These are phyloP conservation scores for Quercus wislizeni DNA, from an alignment of 306 rosid species.

Conservation along the genomic window DNA sequence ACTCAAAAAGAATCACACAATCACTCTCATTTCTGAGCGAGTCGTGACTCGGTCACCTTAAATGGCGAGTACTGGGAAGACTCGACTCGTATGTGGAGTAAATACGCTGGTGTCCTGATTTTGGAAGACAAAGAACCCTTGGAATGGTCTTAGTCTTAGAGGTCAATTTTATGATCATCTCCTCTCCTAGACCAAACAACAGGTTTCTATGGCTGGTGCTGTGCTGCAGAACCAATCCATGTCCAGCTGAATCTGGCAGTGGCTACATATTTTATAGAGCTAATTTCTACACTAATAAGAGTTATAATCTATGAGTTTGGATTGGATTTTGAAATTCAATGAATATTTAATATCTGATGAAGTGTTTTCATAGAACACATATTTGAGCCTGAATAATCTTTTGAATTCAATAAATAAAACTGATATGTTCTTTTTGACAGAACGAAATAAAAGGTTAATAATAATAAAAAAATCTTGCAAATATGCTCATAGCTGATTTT, in stretches of 20 bases:
- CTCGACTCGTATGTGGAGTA: no score
- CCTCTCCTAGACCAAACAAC: constrained; percentile 72
- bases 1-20: no score
- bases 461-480: no score
- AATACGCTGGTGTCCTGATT: no score
- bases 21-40: no score
- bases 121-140: constrained; percentile 81
- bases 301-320: constrained; percentile 7
- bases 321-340: background rate
- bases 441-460: no score
- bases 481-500: no score
- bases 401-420: background rate
- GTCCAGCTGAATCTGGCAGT: constrained; percentile 72
- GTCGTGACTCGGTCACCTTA: no score
- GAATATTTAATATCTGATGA: background rate
- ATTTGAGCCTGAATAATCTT: background rate
- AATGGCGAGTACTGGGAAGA: no score
- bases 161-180: constrained; percentile 84
- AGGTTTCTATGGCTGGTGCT: constrained; percentile 84
- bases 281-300: constrained; percentile 17
- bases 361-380: background rate
- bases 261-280: constrained; percentile 70
- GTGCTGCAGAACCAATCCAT: constrained; percentile 85
- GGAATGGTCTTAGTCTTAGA: constrained; percentile 51
- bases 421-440: background rate